These are phyloP conservation scores for Globisporangium polare DNA, from an alignment of 352 stramenopile species.

Conservation along the genomic window DNA sequence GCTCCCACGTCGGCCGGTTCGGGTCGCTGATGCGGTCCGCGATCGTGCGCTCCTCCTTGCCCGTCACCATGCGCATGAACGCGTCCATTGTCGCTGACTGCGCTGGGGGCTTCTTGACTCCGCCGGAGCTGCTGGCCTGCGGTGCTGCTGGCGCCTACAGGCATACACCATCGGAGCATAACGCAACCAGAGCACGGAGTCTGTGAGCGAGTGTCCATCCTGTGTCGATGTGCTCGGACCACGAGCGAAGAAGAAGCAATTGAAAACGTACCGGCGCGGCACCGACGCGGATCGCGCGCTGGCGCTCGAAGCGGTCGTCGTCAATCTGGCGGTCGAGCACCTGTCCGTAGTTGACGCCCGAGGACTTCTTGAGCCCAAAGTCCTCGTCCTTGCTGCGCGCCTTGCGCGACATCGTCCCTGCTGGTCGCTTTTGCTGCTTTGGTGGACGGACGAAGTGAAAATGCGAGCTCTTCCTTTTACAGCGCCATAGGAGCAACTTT, in stretches of 20 bases:
- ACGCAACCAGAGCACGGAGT: not conserved
- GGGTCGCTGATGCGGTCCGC: slow-evolving; percentile 91
- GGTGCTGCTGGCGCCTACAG: slow-evolving; percentile 2
- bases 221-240: not conserved
- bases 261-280: slow-evolving; percentile 27
- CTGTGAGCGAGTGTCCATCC: not conserved
- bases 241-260: not conserved
- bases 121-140: not conserved
- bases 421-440: not conserved
- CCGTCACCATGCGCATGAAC: slow-evolving; percentile 92
- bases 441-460: not conserved
- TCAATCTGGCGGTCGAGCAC: slow-evolving; percentile 81
- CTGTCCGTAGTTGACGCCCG: slow-evolving; percentile 81
- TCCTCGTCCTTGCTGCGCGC: slow-evolving; percentile 34
- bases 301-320: slow-evolving; percentile 78
- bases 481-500: no score
- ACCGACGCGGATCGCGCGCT: slow-evolving; percentile 47
- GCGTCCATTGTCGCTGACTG: slow-evolving; percentile 90
- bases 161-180: not conserved
- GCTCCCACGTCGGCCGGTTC: slow-evolving; percentile 94
- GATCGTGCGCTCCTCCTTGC: slow-evolving; percentile 92
- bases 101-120: slow-evolving; percentile 19
- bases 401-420: slow-evolving; percentile 27
- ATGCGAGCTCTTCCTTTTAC: not conserved
- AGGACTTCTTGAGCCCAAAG: slow-evolving; percentile 72